phyloP scores from a whole-genome alignment of 2,329 filamentous ascomycete species.

The Trichoderma sp. region DNA sequence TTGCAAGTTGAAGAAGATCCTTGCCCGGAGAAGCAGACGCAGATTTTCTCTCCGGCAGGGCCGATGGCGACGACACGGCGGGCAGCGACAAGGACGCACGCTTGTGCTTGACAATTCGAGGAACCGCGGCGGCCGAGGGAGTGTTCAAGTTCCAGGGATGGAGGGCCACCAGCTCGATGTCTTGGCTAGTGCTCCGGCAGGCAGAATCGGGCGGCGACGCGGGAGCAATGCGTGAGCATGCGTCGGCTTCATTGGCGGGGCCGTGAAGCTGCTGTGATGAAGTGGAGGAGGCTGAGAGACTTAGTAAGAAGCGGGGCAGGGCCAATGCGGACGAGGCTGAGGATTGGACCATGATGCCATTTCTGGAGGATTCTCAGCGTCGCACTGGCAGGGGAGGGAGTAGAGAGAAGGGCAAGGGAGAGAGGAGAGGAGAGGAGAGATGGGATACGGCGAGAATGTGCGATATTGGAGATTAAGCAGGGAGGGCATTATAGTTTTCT shows the following conservation, averaged over 20 bases:
- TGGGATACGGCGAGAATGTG: neutral
- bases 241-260: neutral
- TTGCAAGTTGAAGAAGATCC: neutral
- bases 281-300: conserved; percentile 14
- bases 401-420: too few relatives aligned
- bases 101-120: neutral
- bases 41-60: neutral
- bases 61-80: neutral
- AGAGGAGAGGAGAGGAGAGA: neutral
- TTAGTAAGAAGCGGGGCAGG: conserved; percentile 17
- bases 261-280: conserved; percentile 7
- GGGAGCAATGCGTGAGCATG: neutral
- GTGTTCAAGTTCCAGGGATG: neutral
- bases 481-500: neutral
- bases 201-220: neutral
- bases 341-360: neutral
- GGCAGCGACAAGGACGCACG: neutral
- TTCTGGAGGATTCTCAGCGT: neutral
- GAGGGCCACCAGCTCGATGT: neutral
- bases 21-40: neutral
- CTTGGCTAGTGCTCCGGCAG: neutral
- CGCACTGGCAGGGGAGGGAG: neutral
- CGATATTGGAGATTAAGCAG: neutral
- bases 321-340: conserved; percentile 9
- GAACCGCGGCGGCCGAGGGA: neutral